Base-by-base conservation (phyloP, 2,329 filamentous ascomycete genomes). In the Calonectria honghensis region DNA sequence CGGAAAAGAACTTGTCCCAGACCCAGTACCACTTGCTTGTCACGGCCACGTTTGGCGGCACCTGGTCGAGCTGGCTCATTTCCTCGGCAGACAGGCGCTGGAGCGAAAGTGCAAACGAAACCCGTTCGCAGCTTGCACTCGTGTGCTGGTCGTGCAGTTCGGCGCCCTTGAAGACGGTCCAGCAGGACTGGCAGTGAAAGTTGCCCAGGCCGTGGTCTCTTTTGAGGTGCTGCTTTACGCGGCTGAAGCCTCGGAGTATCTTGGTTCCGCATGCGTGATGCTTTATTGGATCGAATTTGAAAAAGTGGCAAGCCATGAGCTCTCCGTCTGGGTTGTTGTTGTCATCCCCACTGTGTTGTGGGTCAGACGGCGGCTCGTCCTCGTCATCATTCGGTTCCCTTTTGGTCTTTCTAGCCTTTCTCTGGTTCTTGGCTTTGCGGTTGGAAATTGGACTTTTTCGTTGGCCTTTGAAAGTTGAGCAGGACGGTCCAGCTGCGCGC, bases 191-290 rank as follows among this genome's bases (percentile, higher is more conserved):
- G 24, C 57, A 63, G 24, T 20, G 16, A 3, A 41, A 9, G 0
- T 39, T 24, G 1, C 24, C 57, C 0, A 39, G 24, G 16, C 7
- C 14, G 37, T 63, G 57, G 13, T 37, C 13, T 31, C 57, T 4
- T 41, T 29, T 63, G 7, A 63, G 57, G 10, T 63, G 57, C 24
- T 63, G 57, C 24, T 63, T 63, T 14, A 63, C 57, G 4, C 57
- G 57, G 37, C 20, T 27, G 24, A 63, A 63, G 20, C 24, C 24
- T 41, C 57, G 24, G 6, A 63, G 27, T 24, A 18, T 41, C 3
- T 41, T 63, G 35, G n/a, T 20, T 16, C 37, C 57, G 35, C 57
- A 63, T 1, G 1, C 14, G 7, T 63, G 57, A 2, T 63, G 39
- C 18, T 6, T 24, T 11, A 63, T 27, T 1, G 57, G 37, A 7